These are phyloP conservation scores for Mytilinidion resinicola DNA, from an alignment of 495 filamentous ascomycete genomes.

Conservation along the genomic window DNA sequence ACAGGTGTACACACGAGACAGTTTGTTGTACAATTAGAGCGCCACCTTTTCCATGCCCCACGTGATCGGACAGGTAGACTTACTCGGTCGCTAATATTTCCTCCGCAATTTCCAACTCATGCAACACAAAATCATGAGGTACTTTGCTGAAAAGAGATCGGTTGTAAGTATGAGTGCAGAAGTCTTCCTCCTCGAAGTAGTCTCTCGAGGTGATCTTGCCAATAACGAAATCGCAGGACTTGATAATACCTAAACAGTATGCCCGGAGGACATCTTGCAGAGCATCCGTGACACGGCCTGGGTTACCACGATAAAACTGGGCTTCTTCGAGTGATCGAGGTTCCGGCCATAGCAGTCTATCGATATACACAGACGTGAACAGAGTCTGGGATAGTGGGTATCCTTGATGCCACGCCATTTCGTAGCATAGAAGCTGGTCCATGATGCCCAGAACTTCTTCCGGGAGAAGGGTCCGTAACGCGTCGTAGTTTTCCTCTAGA, in stretches of 20 bases:
- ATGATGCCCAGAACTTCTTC: slow-evolving; percentile 87
- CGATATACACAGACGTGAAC: slow-evolving; percentile 90
- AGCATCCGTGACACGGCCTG: slow-evolving; percentile 1
- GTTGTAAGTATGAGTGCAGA: slow-evolving; percentile 83
- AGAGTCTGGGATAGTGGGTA: slow-evolving; percentile 91
- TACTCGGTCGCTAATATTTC: slow-evolving; percentile 16
- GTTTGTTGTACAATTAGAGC: too few species aligned
- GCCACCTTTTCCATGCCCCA: too few species aligned
- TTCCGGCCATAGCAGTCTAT: slow-evolving; percentile 67
- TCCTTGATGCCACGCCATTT: slow-evolving; percentile 97
- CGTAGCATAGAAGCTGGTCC: slow-evolving; percentile 84
- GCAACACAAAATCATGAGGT: slow-evolving; percentile 17
- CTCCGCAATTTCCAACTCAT: slow-evolving; percentile 18
- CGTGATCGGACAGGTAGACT: too few species aligned
- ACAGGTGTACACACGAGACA: too few species aligned
- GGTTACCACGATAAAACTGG: slow-evolving; percentile 44
- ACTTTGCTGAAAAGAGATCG: slow-evolving; percentile 57
- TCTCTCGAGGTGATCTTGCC: slow-evolving; percentile 66
- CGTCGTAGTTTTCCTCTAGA: slow-evolving; percentile 81
- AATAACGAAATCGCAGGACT: slow-evolving; percentile 75
- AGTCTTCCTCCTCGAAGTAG: slow-evolving; percentile 97
- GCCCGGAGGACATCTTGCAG: slow-evolving; percentile 66
- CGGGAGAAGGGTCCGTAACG: slow-evolving; percentile 59
- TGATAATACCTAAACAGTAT: slow-evolving; percentile 81
- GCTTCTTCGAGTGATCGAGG: slow-evolving; percentile 63